Conservation (phyloP, 108 stramenopile genomes). For the Skeletonema costatum region DNA sequence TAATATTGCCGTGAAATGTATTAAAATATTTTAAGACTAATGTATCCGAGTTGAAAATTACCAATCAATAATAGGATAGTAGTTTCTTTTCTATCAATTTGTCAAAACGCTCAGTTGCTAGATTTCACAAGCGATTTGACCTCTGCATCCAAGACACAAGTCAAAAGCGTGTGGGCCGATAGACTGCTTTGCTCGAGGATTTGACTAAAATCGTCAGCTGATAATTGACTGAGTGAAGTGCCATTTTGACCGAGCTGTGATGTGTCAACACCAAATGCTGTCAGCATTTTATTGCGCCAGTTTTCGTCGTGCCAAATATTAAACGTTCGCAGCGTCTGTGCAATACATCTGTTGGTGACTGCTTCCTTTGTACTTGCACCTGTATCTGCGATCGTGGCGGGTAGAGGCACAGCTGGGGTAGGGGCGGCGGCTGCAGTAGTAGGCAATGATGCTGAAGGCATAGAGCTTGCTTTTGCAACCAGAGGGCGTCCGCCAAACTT, state of each 20-base stretch:
- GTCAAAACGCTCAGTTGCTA: neutral
- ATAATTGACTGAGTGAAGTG: neutral
- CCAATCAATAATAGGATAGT: conserved; percentile 1
- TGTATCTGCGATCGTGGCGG: neutral
- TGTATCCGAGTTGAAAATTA: neutral
- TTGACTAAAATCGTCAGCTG: neutral
- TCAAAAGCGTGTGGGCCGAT: neutral
- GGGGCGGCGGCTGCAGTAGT: neutral
- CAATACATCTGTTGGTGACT: neutral
- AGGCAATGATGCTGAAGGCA: neutral
- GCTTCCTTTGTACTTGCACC: neutral
- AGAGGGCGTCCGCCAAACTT: neutral
- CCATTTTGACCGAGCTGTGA: neutral
- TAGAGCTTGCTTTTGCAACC: neutral
- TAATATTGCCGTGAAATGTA: neutral
- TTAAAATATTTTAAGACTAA: conserved; percentile 5
- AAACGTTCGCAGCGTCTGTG: neutral
- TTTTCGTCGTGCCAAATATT: neutral
- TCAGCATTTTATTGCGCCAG: neutral
- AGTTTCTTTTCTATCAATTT: neutral
- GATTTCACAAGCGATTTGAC: neutral
- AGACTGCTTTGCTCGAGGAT: neutral
- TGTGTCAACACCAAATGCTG: neutral
- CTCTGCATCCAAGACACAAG: neutral
- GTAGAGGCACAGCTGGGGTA: neutral